A percentile compares a stretch with the other conserved stretches of the same genome.
Conservation (phyloP, 2,329 filamentous ascomycete genomes). For the Cercospora nicotianae region DNA sequence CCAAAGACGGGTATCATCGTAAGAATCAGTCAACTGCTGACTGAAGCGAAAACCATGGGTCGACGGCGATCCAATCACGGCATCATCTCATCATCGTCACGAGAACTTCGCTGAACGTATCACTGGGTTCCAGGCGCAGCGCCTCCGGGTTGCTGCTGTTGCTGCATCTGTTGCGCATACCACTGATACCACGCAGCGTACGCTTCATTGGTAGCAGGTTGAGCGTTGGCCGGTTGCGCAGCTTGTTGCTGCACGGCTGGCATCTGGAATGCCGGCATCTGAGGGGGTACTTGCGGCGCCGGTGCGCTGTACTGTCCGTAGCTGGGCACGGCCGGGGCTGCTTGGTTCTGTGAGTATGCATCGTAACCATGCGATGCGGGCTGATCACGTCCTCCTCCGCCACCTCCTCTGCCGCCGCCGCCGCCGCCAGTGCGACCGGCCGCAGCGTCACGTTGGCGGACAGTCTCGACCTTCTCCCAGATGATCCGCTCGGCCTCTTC, state of each 20-base stretch:
- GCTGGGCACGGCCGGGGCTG: conserved; percentile 37
- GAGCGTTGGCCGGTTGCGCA: conserved; percentile 21
- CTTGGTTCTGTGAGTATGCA: conserved; percentile 51
- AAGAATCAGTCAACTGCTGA: conserved; percentile 18
- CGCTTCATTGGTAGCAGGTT: conserved; percentile 25
- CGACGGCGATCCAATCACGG: conserved; percentile 13
- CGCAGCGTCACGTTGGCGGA: conserved; percentile 56
- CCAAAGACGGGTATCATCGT: conserved; percentile 24
- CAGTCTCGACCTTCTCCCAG: conserved; percentile 87
- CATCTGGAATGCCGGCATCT: conserved; percentile 38
- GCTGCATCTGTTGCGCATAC: conserved; percentile 22
- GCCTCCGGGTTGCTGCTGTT: conserved; percentile 37
- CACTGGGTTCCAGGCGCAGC: conserved; percentile 38
- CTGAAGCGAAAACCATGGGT: conserved; percentile 5
- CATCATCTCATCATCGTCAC: conserved; percentile 29
- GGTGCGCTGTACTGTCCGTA: conserved; percentile 35
- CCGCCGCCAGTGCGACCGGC: conserved; percentile 34
- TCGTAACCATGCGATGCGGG: conserved; percentile 41
- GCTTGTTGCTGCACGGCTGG: conserved; percentile 29
- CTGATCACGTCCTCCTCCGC: conserved; percentile 27
- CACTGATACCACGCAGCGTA: conserved; percentile 28
- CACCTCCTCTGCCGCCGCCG: conserved; percentile 27
- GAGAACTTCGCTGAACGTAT: conserved; percentile 27
- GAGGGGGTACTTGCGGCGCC: conserved; percentile 32
- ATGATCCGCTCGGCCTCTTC: conserved; percentile 79